Percentiles rank a stretch among this genome's conserved stretches.
These are phyloP conservation scores for Hypoxylon sp. DNA, from an alignment of 2,329 filamentous ascomycete species.

Conservation along the genomic window DNA sequence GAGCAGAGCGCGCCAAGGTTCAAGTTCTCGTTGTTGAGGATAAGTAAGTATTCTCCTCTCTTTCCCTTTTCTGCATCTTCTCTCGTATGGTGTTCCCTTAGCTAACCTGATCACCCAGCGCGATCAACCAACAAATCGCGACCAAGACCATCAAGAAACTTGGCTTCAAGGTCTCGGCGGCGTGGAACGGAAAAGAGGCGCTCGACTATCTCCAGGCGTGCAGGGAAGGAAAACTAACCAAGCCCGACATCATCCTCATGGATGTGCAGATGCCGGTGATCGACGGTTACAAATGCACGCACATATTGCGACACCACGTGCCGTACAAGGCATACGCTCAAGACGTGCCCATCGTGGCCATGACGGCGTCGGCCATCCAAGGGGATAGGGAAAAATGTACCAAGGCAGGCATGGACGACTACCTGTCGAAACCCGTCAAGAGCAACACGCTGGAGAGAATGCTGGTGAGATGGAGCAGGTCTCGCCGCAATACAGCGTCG, in stretches of 20 bases:
- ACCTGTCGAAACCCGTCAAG: slow-evolving; percentile 77
- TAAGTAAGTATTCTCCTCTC: slow-evolving; percentile 62
- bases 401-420: slow-evolving; percentile 78
- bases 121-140: slow-evolving; percentile 79
- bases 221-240: slow-evolving; percentile 57
- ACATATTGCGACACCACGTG: slow-evolving; percentile 72
- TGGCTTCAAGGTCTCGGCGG: slow-evolving; percentile 73
- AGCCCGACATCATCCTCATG: slow-evolving; percentile 80
- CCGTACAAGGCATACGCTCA: slow-evolving; percentile 68
- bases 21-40: slow-evolving; percentile 84
- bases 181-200: slow-evolving; percentile 81
- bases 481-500: slow-evolving; percentile 39
- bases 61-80: no score
- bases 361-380: slow-evolving; percentile 81
- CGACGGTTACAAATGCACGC: slow-evolving; percentile 80
- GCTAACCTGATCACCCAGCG: slow-evolving; percentile 46
- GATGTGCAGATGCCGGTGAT: slow-evolving; percentile 80
- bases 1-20: slow-evolving; percentile 66
- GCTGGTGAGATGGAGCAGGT: slow-evolving; percentile 71
- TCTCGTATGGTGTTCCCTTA: background rate
- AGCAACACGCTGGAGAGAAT: slow-evolving; percentile 72
- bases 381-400: slow-evolving; percentile 79
- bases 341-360: slow-evolving; percentile 78
- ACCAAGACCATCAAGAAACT: slow-evolving; percentile 77
- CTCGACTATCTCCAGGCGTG: slow-evolving; percentile 73